Conservation (phyloP, 257 asterid genomes). For the Solanum chilense region DNA sequence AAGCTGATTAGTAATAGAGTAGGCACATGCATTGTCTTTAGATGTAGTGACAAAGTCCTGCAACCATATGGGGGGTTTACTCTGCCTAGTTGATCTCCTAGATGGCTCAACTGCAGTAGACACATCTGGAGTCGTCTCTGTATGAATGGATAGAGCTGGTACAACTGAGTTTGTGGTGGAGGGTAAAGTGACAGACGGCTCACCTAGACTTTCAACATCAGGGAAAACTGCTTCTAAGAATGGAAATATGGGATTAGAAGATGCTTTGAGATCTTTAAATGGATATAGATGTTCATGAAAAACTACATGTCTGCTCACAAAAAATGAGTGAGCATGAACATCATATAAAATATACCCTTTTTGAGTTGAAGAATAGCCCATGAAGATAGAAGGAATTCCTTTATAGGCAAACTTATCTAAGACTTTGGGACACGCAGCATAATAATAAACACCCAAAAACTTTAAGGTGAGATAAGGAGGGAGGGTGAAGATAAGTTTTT, state of each 20-base stretch:
- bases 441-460: too few species aligned
- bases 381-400: too few species aligned
- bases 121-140: too few species aligned
- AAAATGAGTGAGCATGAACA: neutral
- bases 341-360: neutral
- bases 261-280: neutral
- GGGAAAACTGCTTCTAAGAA: neutral
- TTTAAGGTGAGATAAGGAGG: neutral
- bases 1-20: neutral
- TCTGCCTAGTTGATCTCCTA: neutral
- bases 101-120: neutral
- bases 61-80: neutral
- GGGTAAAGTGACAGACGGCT: too few species aligned
- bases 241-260: neutral
- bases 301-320: neutral
- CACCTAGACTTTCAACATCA: too few species aligned
- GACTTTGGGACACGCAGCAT: neutral
- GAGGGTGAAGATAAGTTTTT: neutral
- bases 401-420: neutral
- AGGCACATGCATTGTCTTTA: neutral
- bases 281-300: neutral
- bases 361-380: neutral
- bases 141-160: too few species aligned
- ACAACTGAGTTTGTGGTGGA: too few species aligned
- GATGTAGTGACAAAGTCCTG: neutral